Conservation (phyloP, 345 rosid genomes). For the Euphorbia tirucalli region DNA sequence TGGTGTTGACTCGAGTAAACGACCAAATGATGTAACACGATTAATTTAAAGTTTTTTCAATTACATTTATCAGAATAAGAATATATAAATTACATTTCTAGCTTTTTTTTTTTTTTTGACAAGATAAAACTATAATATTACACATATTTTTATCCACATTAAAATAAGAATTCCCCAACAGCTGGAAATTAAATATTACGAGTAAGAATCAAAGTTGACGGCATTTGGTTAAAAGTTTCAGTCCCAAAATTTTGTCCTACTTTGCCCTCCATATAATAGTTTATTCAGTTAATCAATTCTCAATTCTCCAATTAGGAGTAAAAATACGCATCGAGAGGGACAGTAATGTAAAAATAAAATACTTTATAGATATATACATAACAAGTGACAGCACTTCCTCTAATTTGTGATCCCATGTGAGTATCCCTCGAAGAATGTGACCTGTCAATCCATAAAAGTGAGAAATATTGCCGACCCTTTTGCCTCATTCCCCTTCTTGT, state of each 20-base stretch:
- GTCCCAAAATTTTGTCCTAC: not conserved
- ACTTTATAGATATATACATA: not conserved
- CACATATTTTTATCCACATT: not conserved
- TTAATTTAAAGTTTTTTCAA: not conserved
- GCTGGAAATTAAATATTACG: not conserved
- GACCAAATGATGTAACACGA: not conserved
- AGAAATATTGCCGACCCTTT: constrained; percentile 27
- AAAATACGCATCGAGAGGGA: not conserved
- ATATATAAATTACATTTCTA: no score
- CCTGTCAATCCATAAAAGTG: constrained; percentile 38
- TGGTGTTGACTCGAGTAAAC: not conserved
- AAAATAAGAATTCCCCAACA: not conserved
- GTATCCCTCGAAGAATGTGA: constrained; percentile 44
- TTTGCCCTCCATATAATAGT: not conserved
- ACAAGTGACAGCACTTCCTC: constrained; percentile 31
- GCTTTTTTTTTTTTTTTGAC: no score
- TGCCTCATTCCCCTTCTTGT: constrained; percentile 17
- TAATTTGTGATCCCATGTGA: constrained; percentile 62
- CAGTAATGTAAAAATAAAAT: constrained; percentile 3
- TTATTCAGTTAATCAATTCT: not conserved
- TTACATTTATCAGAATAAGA: not conserved
- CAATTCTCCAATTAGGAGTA: not conserved
- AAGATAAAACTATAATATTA: no score
- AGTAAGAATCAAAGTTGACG: not conserved
- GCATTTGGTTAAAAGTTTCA: constrained; percentile 4